Conservation (phyloP, 2,329 filamentous ascomycete genomes). For the Rutstroemia sp. region DNA sequence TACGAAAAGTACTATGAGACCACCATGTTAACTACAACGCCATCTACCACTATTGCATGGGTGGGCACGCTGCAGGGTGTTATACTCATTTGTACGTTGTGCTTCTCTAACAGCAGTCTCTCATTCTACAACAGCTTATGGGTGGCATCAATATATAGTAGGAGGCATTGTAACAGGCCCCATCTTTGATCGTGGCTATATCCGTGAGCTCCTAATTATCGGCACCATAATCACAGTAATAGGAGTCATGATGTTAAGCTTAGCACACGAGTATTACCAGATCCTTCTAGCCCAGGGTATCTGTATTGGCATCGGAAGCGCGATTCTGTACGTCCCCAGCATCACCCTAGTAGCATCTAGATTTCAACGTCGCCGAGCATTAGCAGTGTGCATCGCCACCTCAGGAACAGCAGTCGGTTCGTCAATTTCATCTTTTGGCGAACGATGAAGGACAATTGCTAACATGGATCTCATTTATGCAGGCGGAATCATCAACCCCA, state of each 20-base stretch:
- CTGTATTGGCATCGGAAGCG: background rate
- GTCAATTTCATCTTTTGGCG: background rate
- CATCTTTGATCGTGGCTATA: background rate
- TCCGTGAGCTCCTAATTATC: background rate
- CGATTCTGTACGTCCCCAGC: background rate
- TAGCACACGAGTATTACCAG: background rate
- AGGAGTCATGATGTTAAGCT: background rate
- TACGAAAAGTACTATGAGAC: background rate
- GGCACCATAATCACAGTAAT: background rate
- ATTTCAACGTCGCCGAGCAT: background rate
- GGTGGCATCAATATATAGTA: background rate
- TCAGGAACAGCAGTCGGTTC: background rate
- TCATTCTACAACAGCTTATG: background rate
- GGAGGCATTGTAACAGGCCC: background rate
- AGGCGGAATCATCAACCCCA: background rate
- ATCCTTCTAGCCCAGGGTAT: background rate
- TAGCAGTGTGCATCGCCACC: background rate
- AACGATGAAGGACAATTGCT: background rate
- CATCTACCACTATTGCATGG: background rate
- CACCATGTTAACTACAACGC: background rate
- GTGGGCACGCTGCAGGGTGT: background rate
- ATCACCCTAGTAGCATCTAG: background rate
- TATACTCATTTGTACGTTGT: background rate
- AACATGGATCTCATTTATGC: background rate
- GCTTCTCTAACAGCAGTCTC: background rate